Conservation (phyloP, 1,139 yeast species). For the Oligophagozyma castellii region DNA sequence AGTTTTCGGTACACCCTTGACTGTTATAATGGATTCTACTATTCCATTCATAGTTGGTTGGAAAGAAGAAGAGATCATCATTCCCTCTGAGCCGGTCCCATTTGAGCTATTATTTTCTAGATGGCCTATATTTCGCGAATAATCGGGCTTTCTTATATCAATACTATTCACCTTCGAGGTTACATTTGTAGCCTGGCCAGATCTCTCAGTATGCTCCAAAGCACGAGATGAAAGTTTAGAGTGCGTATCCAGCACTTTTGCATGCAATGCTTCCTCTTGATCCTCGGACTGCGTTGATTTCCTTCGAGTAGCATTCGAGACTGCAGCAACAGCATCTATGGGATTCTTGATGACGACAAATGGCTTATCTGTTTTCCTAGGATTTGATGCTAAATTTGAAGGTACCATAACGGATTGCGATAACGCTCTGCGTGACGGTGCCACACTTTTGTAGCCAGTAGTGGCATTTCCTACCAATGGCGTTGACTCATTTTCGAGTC, state of each 20-base stretch:
- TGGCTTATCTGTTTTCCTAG: slow-evolving; percentile 56
- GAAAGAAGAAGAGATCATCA: slow-evolving; percentile 14
- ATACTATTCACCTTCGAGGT: slow-evolving; percentile 6
- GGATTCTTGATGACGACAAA: slow-evolving; percentile 58
- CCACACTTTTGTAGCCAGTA: neutral
- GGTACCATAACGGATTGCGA: slow-evolving; percentile 27
- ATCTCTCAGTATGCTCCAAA: slow-evolving; percentile 7
- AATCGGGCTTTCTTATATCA: neutral
- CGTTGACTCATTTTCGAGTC: neutral
- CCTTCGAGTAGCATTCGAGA: slow-evolving; percentile 4
- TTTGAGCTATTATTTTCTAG: slow-evolving; percentile 1
- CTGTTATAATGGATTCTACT: slow-evolving; percentile 71
- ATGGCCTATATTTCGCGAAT: neutral
- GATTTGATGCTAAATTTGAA: slow-evolving; percentile 70
- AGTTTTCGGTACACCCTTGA: slow-evolving; percentile 76
- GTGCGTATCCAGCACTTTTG: slow-evolving; percentile 5
- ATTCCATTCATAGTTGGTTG: slow-evolving; percentile 35
- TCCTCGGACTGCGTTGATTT: neutral
- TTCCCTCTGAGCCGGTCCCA: slow-evolving; percentile 3
- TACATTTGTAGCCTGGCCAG: slow-evolving; percentile 11
- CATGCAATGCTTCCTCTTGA: slow-evolving; percentile 1
- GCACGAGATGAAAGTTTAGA: slow-evolving; percentile 9
- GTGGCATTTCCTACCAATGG: neutral
- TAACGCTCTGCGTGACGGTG: neutral
- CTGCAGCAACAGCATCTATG: slow-evolving; percentile 15